Evolutionary conservation across 1,284 basidiomycete genomes (phyloP), one percentile per base, ranked within the genome.

Genomic region (Moesziomyces sp.): DNA sequence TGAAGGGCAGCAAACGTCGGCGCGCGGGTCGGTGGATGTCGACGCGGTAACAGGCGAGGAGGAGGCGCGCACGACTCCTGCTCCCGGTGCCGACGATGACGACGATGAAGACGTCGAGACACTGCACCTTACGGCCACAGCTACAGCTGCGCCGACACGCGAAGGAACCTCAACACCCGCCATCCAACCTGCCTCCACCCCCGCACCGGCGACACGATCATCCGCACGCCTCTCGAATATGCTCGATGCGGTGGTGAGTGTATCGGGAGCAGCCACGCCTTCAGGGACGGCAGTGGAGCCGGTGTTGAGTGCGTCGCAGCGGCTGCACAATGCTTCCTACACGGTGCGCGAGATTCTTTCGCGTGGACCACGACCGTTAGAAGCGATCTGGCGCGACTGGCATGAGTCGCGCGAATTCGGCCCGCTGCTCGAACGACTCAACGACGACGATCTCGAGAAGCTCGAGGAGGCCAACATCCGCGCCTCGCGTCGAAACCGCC

Each of bases 371-470:
- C 91, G 92, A 82, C 87, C 88, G n/a, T 85, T 98, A 48, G 89
- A 89, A 81, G 92, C 93, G 59, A 91, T 95, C 1, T 99, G 95
- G 94, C 87, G 94, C 52, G 96, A 98, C 82, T 98, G 93, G 93
- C 88, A 88, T 53, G 96, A 98, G 81, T 89, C 91, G 35, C 91
- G 93, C 81, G 93, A 95, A 84, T 97, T 93, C 85, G 89, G 90
- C 65, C 97, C 96, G n/a, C 87, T 91, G 49, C 90, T 97, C 81
- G 91, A 97, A 83, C 90, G 92, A 60, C 84, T 98, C 62, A 92
- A 87, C 13, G 89, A 90, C 26, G 96, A 97, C 83, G 97, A 99
- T 84, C 90, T 97, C 63, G 94, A 96, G 84, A 88, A 78, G 59
- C 52, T 77, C 46, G 80, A 81, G 49, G 74, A 77, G 54, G 75